Base-by-base conservation (phyloP, 1,139 yeast species). In the Sugiyamaella pinicola region DNA sequence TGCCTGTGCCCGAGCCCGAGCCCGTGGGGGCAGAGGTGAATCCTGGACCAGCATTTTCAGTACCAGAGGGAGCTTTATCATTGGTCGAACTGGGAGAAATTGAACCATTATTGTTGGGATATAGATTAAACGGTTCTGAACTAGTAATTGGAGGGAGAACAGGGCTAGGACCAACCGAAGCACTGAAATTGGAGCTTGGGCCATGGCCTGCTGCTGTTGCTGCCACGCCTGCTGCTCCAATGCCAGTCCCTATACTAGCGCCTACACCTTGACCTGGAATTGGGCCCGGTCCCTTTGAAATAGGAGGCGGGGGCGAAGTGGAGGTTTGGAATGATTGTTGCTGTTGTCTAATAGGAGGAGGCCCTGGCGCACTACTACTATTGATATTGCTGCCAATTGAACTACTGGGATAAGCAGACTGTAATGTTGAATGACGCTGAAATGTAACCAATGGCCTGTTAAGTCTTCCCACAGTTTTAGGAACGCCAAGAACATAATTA, bases 341-440 rank as follows among this genome's bases (percentile, higher is more conserved):
- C 33, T 22, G 44, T 22, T 49, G 19, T 21, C 48, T 35, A 4
- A 54, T 29, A 18, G 54, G 13, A 8, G 56, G 33, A 24, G 54
- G 24, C 43, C 45, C 19, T 3, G 28, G 2, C 10, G 28, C 10
- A 24, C 15, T 22, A 13, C 19, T 21, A n/a, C 17, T 21, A 18
- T n/a, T 18, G 18, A 22, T 21, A 19, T n/a, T 13, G 13, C 24
- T 29, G 21, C 15, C 19, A 7, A 22, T 10, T 4, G 35, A 35
- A 29, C 47, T 35, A 19, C 43, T 43, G 4, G 60, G 58, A 19
- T 52, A 57, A 13, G 61, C 61, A 39, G 57, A 48, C 2, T 59
- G 70, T 72, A 87, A 80, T 1, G 91, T 80, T 3, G 93, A 87
- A 68, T 90, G 96, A 51, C 84, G 83, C 49, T 77, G 79, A 68